These are phyloP conservation scores for Aureobasidium lini DNA, from an alignment of 2,329 filamentous ascomycete species.

Conservation along the genomic window DNA sequence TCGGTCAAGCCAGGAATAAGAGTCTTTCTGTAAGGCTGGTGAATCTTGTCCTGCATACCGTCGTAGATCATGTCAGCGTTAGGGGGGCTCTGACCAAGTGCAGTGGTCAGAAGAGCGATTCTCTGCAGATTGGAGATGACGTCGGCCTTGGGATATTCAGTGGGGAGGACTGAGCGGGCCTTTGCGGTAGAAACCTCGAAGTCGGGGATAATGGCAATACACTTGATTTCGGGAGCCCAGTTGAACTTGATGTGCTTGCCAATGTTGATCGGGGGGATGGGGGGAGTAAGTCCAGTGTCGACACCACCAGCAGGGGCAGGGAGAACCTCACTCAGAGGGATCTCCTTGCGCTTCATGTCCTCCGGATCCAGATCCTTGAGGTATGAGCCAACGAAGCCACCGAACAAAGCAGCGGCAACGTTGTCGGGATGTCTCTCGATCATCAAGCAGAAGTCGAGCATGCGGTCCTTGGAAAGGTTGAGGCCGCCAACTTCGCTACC, in stretches of 20 bases:
- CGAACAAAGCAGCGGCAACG: constrained; percentile 88
- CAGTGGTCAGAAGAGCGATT: constrained; percentile 82
- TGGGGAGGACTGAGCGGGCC: constrained; percentile 77
- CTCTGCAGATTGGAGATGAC: constrained; percentile 95
- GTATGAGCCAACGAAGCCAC: constrained; percentile 94
- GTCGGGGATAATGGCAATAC: constrained; percentile 89
- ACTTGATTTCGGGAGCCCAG: constrained; percentile 93
- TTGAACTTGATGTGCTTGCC: constrained; percentile 94
- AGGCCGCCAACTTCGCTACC: constrained; percentile 83
- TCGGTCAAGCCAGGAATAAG: constrained; percentile 88
- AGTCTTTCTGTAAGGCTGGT: constrained; percentile 89
- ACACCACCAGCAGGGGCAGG: constrained; percentile 83
- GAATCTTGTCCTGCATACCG: constrained; percentile 97
- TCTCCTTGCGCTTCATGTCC: constrained; percentile 84
- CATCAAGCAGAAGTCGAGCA: constrained; percentile 97
- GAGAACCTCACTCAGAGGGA: constrained; percentile 87
- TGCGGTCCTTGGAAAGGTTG: constrained; percentile 65
- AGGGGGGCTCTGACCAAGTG: constrained; percentile 80
- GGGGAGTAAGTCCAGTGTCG: constrained; percentile 80
- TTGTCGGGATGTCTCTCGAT: constrained; percentile 91
- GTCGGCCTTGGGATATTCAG: constrained; percentile 69
- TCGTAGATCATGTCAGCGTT: constrained; percentile 92
- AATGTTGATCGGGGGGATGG: constrained; percentile 83
- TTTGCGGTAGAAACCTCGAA: constrained; percentile 95
- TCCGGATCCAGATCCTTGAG: constrained; percentile 84